Percentiles rank a stretch among this genome's conserved stretches.
phyloP scores from a whole-genome alignment of 2,329 filamentous ascomycete species.

The Ophiosphaerella narmari region DNA sequence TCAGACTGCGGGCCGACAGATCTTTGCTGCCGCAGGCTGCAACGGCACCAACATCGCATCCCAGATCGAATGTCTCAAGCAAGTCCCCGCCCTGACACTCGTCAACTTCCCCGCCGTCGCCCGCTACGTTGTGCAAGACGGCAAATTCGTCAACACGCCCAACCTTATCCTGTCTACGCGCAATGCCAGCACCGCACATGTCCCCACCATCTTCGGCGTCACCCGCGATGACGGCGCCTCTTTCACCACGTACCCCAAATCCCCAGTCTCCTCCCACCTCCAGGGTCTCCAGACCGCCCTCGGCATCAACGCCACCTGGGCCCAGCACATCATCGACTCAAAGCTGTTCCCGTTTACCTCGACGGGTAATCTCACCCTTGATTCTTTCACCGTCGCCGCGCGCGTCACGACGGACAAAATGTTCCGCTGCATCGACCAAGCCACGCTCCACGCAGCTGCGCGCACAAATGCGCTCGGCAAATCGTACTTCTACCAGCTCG shows the following conservation, averaged over 20 bases:
- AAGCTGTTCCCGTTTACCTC: conserved; percentile 57
- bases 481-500: conserved; percentile 65
- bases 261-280: conserved; percentile 48
- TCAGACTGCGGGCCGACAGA: conserved; percentile 53
- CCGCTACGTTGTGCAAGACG: conserved; percentile 63
- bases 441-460: conserved; percentile 59
- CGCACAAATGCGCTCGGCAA: conserved; percentile 52
- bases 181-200: conserved; percentile 53
- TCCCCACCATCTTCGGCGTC: conserved; percentile 62
- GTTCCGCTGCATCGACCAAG: conserved; percentile 65
- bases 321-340: conserved; percentile 40
- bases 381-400: conserved; percentile 61
- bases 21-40: conserved; percentile 60
- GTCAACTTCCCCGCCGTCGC: conserved; percentile 49
- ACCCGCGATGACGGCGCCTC: conserved; percentile 61
- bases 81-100: conserved; percentile 51
- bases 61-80: conserved; percentile 60
- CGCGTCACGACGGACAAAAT: conserved; percentile 63
- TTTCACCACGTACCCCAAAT: conserved; percentile 56
- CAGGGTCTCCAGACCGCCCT: conserved; percentile 53
- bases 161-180: conserved; percentile 52
- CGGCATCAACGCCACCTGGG: conserved; percentile 51
- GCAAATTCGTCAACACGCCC: conserved; percentile 58
- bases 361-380: conserved; percentile 57
- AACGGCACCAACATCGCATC: conserved; percentile 50